Conservation (phyloP, 306 rosid species). For the Cicer chorassanicum region DNA sequence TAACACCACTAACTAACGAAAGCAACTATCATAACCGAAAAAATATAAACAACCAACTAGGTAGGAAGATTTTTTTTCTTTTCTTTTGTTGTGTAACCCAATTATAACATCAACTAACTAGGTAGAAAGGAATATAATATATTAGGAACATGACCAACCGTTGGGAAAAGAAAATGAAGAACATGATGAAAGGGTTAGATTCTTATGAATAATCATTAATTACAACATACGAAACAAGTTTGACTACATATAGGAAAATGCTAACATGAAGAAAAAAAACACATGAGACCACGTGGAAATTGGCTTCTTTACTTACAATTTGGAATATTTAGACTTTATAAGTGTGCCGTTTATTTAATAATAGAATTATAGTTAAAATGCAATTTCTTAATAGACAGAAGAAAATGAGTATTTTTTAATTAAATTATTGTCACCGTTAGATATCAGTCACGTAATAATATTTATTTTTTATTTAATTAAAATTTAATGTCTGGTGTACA, state of each 20-base stretch:
- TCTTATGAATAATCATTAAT: slow-evolving; percentile 46
- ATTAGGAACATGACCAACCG: slow-evolving; percentile 60
- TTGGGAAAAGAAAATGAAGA: slow-evolving; percentile 52
- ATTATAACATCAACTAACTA: slow-evolving; percentile 30
- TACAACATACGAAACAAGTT: slow-evolving; percentile 47
- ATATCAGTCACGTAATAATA: no score
- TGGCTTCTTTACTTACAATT: slow-evolving; percentile 29
- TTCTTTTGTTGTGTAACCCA: neutral
- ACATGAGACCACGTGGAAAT: slow-evolving; percentile 77
- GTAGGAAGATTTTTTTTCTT: neutral
- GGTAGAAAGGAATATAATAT: slow-evolving; percentile 36
- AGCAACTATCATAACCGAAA: slow-evolving; percentile 55
- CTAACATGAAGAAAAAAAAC: slow-evolving; percentile 41
- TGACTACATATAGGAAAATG: slow-evolving; percentile 38
- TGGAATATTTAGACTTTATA: slow-evolving; percentile 49
- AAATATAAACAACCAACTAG: slow-evolving; percentile 19
- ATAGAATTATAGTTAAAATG: no score
- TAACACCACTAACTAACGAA: slow-evolving; percentile 50
- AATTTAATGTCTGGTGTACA: no score
- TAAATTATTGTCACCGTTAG: no score
- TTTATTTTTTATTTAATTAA: no score
- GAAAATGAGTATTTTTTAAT: no score
- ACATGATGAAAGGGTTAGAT: slow-evolving; percentile 52
- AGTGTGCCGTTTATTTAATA: slow-evolving; percentile 41
- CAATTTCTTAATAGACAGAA: no score